phyloP scores from a whole-genome alignment of 192 early-diverging fungal species.

The Coemansia sp. region DNA sequence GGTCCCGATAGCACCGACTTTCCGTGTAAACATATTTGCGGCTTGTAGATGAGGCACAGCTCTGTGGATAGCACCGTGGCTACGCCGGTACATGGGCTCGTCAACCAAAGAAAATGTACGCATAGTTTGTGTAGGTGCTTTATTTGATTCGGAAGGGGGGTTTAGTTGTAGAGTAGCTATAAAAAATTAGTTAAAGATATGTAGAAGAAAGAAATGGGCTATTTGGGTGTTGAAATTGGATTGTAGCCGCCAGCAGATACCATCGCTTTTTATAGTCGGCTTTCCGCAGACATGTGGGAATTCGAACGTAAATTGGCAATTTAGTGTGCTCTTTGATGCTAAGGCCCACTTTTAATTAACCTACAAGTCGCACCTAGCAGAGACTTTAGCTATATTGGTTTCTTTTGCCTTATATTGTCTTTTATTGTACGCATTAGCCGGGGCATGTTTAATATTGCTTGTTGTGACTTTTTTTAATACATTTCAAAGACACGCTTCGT shows the following conservation, averaged over 20 bases:
- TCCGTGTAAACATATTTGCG: neutral
- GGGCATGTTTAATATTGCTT: too few relatives aligned
- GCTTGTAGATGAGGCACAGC: neutral
- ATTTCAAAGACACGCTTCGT: neutral
- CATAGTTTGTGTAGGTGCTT: neutral
- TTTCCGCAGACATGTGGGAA: neutral
- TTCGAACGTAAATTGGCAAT: too few relatives aligned
- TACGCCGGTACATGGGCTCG: conserved; percentile 6
- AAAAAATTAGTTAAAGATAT: too few relatives aligned
- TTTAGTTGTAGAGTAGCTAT: neutral
- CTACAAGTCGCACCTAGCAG: neutral
- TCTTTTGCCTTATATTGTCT: neutral
- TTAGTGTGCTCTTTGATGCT: too few relatives aligned
- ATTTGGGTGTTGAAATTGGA: too few relatives aligned
- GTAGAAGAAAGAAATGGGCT: too few relatives aligned
- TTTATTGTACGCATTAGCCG: too few relatives aligned
- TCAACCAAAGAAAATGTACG: neutral
- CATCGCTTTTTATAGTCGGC: neutral
- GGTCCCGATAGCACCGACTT: conserved; percentile 7
- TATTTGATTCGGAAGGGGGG: too few relatives aligned
- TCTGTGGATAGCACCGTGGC: neutral
- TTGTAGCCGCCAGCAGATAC: too few relatives aligned
- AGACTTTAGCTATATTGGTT: neutral
- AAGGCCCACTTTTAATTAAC: neutral
- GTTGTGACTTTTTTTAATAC: neutral